These are phyloP conservation scores for Metschnikowia kunwiensis DNA, from an alignment of 805 yeast species.

Conservation along the genomic window DNA sequence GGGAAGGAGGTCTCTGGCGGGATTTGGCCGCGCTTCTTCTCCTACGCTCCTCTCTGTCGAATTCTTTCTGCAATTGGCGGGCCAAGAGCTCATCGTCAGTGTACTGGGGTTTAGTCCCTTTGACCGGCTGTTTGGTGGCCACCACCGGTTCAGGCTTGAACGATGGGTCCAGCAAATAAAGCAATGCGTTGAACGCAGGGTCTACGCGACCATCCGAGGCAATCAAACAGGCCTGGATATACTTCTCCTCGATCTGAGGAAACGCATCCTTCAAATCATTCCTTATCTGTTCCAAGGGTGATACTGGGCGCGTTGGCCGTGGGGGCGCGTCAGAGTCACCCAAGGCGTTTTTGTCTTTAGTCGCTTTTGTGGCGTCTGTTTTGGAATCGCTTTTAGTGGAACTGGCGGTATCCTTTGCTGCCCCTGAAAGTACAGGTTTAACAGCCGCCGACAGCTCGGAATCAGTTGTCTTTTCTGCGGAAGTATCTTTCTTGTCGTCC, in stretches of 20 bases:
- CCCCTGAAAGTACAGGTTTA: neutral
- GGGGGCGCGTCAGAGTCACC: slow-evolving; percentile 29
- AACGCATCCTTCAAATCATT: slow-evolving; percentile 79
- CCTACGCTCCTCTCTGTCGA: slow-evolving; percentile 40
- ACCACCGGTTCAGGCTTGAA: slow-evolving; percentile 50
- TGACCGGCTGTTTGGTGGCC: slow-evolving; percentile 2
- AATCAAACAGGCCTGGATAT: slow-evolving; percentile 73
- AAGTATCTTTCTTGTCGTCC: neutral
- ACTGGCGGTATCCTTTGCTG: neutral
- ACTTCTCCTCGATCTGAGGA: slow-evolving; percentile 69
- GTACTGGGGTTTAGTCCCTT: slow-evolving; percentile 25
- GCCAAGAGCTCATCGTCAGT: slow-evolving; percentile 80
- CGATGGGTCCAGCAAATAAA: slow-evolving; percentile 73
- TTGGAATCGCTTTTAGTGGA: neutral
- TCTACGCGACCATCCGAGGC: slow-evolving; percentile 82
- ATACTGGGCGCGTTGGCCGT: slow-evolving; percentile 54
- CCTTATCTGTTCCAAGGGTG: slow-evolving; percentile 53
- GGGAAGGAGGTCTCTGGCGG: slow-evolving; percentile 19
- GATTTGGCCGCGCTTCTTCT: slow-evolving; percentile 23
- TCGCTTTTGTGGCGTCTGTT: neutral
- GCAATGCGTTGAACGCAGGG: slow-evolving; percentile 83
- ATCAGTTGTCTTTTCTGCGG: neutral
- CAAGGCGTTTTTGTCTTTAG: neutral
- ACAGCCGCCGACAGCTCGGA: neutral
- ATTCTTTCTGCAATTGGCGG: slow-evolving; percentile 70